These are phyloP conservation scores for Paraphaeosphaeria minitans DNA, from an alignment of 2,329 filamentous ascomycete species.

Conservation along the genomic window DNA sequence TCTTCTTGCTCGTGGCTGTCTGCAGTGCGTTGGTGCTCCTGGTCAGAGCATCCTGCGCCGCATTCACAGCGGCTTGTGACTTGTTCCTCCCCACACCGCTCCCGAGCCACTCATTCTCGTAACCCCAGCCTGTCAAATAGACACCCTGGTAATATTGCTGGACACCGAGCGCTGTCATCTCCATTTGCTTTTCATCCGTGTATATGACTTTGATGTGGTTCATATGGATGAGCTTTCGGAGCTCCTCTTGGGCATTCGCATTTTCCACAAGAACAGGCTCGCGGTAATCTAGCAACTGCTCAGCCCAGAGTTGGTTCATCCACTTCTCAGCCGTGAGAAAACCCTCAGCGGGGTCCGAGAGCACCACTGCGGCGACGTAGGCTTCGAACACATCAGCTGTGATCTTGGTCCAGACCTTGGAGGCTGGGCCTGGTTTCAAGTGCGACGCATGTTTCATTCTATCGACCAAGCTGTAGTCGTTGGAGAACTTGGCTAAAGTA, in stretches of 20 bases:
- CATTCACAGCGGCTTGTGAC: slow-evolving; percentile 70
- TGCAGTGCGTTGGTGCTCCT: slow-evolving; percentile 39
- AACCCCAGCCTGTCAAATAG: slow-evolving; percentile 72
- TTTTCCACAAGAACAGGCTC: slow-evolving; percentile 42
- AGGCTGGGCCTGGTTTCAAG: slow-evolving; percentile 25
- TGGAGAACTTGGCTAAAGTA: slow-evolving; percentile 72
- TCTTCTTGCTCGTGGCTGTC: slow-evolving; percentile 27
- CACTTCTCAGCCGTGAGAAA: slow-evolving; percentile 67
- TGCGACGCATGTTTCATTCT: slow-evolving; percentile 59
- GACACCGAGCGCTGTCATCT: slow-evolving; percentile 56
- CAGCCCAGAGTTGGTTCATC: slow-evolving; percentile 75
- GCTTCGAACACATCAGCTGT: slow-evolving; percentile 89
- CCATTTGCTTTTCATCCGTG: slow-evolving; percentile 58
- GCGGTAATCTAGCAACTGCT: slow-evolving; percentile 35
- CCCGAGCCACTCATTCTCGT: slow-evolving; percentile 65
- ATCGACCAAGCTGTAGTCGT: slow-evolving; percentile 71
- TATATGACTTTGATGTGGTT: slow-evolving; percentile 47
- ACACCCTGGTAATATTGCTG: slow-evolving; percentile 67
- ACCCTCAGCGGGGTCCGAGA: slow-evolving; percentile 69
- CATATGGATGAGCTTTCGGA: slow-evolving; percentile 43
- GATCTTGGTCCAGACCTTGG: slow-evolving; percentile 64
- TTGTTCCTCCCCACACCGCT: slow-evolving; percentile 69
- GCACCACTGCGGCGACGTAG: slow-evolving; percentile 79
- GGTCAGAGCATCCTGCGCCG: slow-evolving; percentile 66
- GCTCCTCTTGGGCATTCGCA: slow-evolving; percentile 45